Evolutionary conservation across 2,329 filamentous ascomycete species (phyloP).

Genomic region (Acrocalymma vagum): DNA sequence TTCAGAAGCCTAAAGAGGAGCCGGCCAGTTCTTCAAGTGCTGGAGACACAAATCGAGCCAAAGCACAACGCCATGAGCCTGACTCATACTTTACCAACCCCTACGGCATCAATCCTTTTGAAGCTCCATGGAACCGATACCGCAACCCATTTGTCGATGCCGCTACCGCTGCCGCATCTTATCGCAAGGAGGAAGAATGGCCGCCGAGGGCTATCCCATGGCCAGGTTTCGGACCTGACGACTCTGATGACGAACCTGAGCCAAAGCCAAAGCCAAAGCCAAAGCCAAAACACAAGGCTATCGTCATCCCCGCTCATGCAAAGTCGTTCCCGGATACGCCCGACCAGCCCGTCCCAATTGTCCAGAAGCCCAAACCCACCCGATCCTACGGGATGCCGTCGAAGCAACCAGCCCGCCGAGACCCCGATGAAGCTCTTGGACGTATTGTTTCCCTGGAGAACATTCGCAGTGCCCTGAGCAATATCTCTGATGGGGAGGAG

Average conservation of each 20-base stretch:
- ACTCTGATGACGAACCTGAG: conserved; percentile 11
- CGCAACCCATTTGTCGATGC: conserved; percentile 5
- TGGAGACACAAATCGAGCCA: too few relatives aligned
- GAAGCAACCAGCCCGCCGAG: too few relatives aligned
- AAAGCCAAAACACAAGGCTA: too few relatives aligned
- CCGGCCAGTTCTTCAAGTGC: too few relatives aligned
- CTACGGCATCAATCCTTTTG: too few relatives aligned
- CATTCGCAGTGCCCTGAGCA: conserved; percentile 35
- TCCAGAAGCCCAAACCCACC: too few relatives aligned
- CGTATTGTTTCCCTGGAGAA: conserved; percentile 45
- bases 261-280: too few relatives aligned
- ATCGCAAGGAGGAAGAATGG: conserved; percentile 3
- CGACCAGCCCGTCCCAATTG: too few relatives aligned
- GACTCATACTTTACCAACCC: neutral
- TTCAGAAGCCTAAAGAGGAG: too few relatives aligned
- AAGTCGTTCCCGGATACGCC: too few relatives aligned
- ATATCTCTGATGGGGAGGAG: conserved; percentile 24
- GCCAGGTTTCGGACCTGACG: conserved; percentile 18
- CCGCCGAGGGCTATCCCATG: conserved; percentile 7
- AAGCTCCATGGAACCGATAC: neutral
- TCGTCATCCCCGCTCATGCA: too few relatives aligned
- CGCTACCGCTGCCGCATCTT: neutral
- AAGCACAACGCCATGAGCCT: neutral
- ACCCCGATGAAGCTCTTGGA: conserved; percentile 1
- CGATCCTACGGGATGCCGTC: too few relatives aligned